Evolutionary conservation across 2,329 filamentous ascomycete genomes (phyloP).

Genomic region (Neocucurbitaria cava): DNA sequence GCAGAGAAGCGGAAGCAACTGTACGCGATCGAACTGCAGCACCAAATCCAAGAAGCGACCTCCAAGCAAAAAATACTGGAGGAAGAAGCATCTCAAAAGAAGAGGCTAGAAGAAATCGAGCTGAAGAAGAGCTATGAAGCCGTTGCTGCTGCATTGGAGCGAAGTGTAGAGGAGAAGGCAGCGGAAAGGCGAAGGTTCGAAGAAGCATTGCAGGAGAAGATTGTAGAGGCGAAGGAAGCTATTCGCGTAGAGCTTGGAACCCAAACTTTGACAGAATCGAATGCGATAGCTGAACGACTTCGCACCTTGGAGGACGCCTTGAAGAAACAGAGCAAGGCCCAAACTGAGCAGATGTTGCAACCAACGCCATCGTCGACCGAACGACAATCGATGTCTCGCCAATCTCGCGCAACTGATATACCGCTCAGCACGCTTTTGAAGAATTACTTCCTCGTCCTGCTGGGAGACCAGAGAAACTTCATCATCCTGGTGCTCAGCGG

Average conservation of each 20-base stretch:
- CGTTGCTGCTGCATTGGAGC: conserved; percentile 33
- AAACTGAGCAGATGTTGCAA: conserved; percentile 9
- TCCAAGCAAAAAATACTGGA: conserved; percentile 34
- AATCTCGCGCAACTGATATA: conserved; percentile 48
- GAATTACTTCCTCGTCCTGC: conserved; percentile 61
- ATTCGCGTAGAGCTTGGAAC: conserved; percentile 42
- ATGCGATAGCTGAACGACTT: conserved; percentile 38
- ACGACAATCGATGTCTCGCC: conserved; percentile 12
- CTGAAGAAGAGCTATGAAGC: conserved; percentile 36
- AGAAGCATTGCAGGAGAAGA: conserved; percentile 33
- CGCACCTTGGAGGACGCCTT: conserved; percentile 37
- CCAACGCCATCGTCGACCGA: conserved; percentile 11
- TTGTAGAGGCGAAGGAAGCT: conserved; percentile 42
- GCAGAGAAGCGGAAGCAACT: conserved; percentile 36
- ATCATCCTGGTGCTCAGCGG: conserved; percentile 56
- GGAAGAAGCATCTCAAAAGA: conserved; percentile 34
- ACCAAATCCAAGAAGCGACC: conserved; percentile 42
- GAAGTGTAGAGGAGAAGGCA: conserved; percentile 37
- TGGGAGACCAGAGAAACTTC: conserved; percentile 62
- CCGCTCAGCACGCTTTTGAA: conserved; percentile 59
- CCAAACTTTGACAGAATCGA: conserved; percentile 36
- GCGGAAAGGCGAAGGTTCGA: conserved; percentile 37
- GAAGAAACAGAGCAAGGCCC: conserved; percentile 23
- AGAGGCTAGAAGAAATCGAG: conserved; percentile 33
- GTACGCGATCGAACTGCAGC: conserved; percentile 41